phyloP scores from a whole-genome alignment of 257 asterid genomes.

The Eucommia ulmoides region DNA sequence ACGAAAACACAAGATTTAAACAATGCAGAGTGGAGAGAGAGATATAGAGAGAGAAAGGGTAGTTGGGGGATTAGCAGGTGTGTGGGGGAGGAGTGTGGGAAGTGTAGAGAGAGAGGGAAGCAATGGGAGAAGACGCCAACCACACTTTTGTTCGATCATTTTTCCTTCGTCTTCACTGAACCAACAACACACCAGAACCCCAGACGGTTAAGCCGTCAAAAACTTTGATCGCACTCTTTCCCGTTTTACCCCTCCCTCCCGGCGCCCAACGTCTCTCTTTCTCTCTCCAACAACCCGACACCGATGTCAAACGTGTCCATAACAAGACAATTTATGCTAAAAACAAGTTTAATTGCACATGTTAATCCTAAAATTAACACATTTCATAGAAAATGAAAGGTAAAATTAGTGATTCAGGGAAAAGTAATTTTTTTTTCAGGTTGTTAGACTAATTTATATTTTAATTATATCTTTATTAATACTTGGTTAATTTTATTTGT shows the following conservation, averaged over 20 bases:
- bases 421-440: too few relatives aligned
- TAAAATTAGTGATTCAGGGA: too few relatives aligned
- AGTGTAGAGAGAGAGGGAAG: conserved; percentile 10
- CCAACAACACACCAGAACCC: neutral
- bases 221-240: conserved; percentile 2
- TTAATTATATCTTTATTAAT: too few relatives aligned
- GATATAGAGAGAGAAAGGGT: conserved; percentile 34
- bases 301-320: neutral
- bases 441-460: too few relatives aligned
- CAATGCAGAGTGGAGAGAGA: conserved; percentile 9
- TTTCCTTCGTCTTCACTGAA: neutral
- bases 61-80: conserved; percentile 40
- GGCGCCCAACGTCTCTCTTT: neutral
- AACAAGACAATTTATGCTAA: neutral
- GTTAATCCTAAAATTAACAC: neutral
- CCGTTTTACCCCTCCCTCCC: neutral
- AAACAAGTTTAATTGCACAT: neutral
- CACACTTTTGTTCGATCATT: too few relatives aligned
- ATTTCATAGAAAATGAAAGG: neutral
- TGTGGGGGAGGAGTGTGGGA: neutral
- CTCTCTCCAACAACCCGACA: neutral
- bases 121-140: neutral
- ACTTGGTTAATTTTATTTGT: too few relatives aligned
- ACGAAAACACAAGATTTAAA: conserved; percentile 2
- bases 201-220: neutral